These are phyloP conservation scores for Xylariaceae sp. DNA, from an alignment of 2,329 filamentous ascomycete genomes.

Conservation along the genomic window DNA sequence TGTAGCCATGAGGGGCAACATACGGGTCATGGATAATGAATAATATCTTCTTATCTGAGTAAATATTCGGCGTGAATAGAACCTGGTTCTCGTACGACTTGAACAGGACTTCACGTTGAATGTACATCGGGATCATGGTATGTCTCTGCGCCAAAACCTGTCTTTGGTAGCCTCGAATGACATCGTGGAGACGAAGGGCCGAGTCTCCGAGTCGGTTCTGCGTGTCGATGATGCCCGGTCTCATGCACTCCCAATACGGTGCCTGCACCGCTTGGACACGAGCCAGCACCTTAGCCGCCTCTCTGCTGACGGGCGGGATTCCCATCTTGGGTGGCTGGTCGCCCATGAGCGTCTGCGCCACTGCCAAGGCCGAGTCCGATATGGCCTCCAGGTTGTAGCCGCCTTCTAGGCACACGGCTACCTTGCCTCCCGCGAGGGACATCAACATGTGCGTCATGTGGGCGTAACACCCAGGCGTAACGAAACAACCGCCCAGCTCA, in stretches of 20 bases:
- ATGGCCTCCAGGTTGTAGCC: conserved; percentile 95
- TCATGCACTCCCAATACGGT: conserved; percentile 85
- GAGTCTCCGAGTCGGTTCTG: conserved; percentile 52
- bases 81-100: conserved; percentile 85
- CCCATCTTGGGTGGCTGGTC: conserved; percentile 72
- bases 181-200: conserved; percentile 67
- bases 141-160: conserved; percentile 68
- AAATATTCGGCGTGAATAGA: conserved; percentile 71
- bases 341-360: conserved; percentile 91
- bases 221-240: conserved; percentile 61
- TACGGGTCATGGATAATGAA: conserved; percentile 90
- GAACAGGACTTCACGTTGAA: conserved; percentile 70
- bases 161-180: conserved; percentile 75
- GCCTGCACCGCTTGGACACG: conserved; percentile 61
- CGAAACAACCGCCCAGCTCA: conserved; percentile 87
- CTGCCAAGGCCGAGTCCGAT: conserved; percentile 85
- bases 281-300: conserved; percentile 55
- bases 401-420: conserved; percentile 91
- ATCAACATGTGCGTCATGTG: conserved; percentile 99
- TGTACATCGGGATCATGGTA: conserved; percentile 75
- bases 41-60: conserved; percentile 65
- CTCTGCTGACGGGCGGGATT: conserved; percentile 55
- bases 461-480: conserved; percentile 86
- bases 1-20: conserved; percentile 36
- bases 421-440: conserved; percentile 84